These are phyloP conservation scores for Moricandia moricandioides DNA, from an alignment of 345 rosid species.

Conservation along the genomic window DNA sequence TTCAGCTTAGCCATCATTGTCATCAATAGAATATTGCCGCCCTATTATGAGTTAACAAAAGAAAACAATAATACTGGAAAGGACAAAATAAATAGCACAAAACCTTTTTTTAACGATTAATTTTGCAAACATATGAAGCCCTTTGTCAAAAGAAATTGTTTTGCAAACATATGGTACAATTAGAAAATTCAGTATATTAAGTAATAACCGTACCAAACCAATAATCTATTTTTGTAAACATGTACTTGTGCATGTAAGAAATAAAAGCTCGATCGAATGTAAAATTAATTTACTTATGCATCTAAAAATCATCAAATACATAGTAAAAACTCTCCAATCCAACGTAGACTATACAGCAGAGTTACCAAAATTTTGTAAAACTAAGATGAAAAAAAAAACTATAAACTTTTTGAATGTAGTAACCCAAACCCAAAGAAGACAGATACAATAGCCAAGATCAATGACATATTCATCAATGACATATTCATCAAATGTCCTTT, in stretches of 20 bases:
- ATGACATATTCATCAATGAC: background rate
- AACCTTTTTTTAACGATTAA: too few species aligned
- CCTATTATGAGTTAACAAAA: background rate
- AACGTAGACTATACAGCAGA: background rate
- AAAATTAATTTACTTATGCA: background rate
- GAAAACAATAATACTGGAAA: too few species aligned
- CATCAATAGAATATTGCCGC: constrained; percentile 25
- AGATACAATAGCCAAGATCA: too few species aligned
- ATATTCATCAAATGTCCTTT: background rate
- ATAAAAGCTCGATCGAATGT: background rate
- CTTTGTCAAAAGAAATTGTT: too few species aligned
- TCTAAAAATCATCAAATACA: too few species aligned
- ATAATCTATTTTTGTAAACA: background rate
- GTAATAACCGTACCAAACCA: background rate
- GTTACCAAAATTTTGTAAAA: background rate
- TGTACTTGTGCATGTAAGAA: background rate
- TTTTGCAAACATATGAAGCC: too few species aligned
- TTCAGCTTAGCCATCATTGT: constrained; percentile 59
- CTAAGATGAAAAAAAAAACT: background rate
- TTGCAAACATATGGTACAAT: too few species aligned
- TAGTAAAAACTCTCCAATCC: too few species aligned
- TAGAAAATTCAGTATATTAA: background rate
- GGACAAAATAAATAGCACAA: too few species aligned
- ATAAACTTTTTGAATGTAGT: too few species aligned
- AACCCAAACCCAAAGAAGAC: too few species aligned